Percentiles rank a stretch among this genome's conserved stretches.
phyloP scores from a whole-genome alignment of 331 rosid genomes.

The Acacia pycnantha region DNA sequence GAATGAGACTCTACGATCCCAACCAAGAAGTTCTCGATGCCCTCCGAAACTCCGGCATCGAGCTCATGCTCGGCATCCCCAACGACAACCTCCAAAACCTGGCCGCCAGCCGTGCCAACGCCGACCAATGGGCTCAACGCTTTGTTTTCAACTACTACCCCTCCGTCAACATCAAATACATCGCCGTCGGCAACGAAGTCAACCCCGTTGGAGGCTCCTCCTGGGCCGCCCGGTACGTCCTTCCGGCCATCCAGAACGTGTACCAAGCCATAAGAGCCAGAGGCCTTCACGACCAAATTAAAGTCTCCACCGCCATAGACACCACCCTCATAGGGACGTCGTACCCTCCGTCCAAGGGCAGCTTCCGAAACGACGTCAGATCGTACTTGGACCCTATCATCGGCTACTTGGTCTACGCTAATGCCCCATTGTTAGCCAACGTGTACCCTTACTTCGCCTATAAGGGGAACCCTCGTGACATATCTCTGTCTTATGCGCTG shows the following conservation, averaged over 20 bases:
- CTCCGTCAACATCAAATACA: constrained; percentile 48
- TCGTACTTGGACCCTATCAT: constrained; percentile 59
- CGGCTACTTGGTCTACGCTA: constrained; percentile 48
- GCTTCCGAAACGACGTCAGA: constrained; percentile 58
- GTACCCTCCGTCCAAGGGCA: constrained; percentile 61
- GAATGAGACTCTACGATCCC: constrained; percentile 66
- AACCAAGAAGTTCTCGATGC: constrained; percentile 56
- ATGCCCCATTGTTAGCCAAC: constrained; percentile 57
- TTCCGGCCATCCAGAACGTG: constrained; percentile 51
- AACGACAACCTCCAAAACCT: constrained; percentile 54
- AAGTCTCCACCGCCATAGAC: constrained; percentile 72
- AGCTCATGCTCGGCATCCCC: constrained; percentile 51
- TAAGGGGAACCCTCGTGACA: constrained; percentile 37
- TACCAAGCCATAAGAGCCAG: constrained; percentile 51
- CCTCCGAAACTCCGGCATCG: constrained; percentile 52
- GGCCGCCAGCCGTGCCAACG: constrained; percentile 41
- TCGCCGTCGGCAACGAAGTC: constrained; percentile 77
- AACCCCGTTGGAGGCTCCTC: constrained; percentile 55
- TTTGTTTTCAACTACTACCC: constrained; percentile 54
- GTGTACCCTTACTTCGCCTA: constrained; percentile 65
- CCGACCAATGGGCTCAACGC: constrained; percentile 50
- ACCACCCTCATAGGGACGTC: constrained; percentile 57
- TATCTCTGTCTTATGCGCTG: constrained; percentile 57
- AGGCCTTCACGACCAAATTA: constrained; percentile 55
- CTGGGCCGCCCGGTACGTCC: constrained; percentile 39